A percentile compares a stretch with the other conserved stretches of the same genome.
These are phyloP conservation scores for Pseudomassariella vexata DNA, from an alignment of 2,329 filamentous ascomycete genomes.

Conservation along the genomic window DNA sequence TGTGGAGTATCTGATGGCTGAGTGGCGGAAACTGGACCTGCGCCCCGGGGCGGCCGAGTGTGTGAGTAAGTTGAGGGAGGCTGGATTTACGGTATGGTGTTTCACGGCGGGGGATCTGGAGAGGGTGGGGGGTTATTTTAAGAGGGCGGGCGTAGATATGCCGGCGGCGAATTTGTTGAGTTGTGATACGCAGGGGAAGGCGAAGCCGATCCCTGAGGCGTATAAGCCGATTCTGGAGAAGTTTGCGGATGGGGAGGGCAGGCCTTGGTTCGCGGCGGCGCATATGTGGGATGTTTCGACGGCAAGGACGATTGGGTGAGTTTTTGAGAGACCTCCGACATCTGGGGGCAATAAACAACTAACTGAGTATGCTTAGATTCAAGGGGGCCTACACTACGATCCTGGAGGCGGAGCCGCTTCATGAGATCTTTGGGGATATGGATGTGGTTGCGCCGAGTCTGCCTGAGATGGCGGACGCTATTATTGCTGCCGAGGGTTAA, in stretches of 20 bases:
- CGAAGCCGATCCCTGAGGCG: conserved; percentile 42
- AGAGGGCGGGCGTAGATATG: conserved; percentile 39
- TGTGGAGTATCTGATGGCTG: conserved; percentile 28
- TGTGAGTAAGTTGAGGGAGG: conserved; percentile 33
- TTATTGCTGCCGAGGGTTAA: conserved; percentile 15
- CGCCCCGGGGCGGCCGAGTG: conserved; percentile 34
- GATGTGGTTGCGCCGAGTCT: conserved; percentile 43
- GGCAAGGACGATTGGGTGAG: conserved; percentile 38
- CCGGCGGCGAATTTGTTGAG: conserved; percentile 43
- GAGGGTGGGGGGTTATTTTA: conserved; percentile 46
- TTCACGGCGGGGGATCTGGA: conserved; percentile 45
- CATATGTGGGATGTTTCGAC: conserved; percentile 56
- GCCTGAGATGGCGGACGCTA: conserved; percentile 39
- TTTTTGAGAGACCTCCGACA: too few relatives aligned
- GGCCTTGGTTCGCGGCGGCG: conserved; percentile 52
- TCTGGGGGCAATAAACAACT: too few relatives aligned
- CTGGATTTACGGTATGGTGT: conserved; percentile 47
- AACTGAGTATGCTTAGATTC: conserved; percentile 23
- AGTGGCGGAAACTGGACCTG: conserved; percentile 29
- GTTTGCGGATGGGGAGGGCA: conserved; percentile 27
- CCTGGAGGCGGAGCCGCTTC: conserved; percentile 43
- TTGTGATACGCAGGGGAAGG: conserved; percentile 42
- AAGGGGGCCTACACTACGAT: conserved; percentile 47
- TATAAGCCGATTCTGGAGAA: conserved; percentile 28
- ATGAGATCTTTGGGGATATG: conserved; percentile 45